Evolutionary conservation across 1,284 basidiomycete species (phyloP).

Genomic region (Boletellus sp.): DNA sequence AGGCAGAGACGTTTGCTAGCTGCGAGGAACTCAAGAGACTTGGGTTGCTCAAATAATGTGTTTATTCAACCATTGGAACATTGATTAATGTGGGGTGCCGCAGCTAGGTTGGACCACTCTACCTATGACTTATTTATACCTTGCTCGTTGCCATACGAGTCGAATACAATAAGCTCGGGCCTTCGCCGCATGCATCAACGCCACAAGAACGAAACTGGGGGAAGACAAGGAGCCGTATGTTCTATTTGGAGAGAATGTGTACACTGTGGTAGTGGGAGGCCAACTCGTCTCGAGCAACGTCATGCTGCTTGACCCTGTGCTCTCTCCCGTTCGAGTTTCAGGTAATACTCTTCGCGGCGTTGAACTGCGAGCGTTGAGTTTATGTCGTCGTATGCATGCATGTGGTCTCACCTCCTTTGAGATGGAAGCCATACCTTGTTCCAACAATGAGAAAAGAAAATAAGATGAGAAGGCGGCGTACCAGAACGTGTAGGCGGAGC

Average conservation of each 20-base stretch:
- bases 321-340: constrained; percentile 71
- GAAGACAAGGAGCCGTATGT: constrained; percentile 13
- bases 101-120: constrained; percentile 7
- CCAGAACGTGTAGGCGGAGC: constrained; percentile 77
- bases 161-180: not conserved
- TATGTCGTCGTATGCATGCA: not conserved
- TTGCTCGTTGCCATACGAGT: not conserved
- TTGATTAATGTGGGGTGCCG: constrained; percentile 10
- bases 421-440: constrained; percentile 75
- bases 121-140: constrained; percentile 31
- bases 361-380: constrained; percentile 52
- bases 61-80: constrained; percentile 7
- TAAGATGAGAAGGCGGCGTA: constrained; percentile 36
- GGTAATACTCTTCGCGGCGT: constrained; percentile 77
- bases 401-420: constrained; percentile 61
- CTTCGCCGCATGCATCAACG: constrained; percentile 1
- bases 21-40: constrained; percentile 73
- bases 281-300: not conserved
- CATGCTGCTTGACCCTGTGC: constrained; percentile 18
- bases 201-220: constrained; percentile 19
- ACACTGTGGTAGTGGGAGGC: constrained; percentile 4
- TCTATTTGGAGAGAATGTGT: constrained; percentile 14
- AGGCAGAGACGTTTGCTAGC: constrained; percentile 59
- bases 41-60: constrained; percentile 42
- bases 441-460: constrained; percentile 18